Evolutionary conservation across 305 asterid genomes (phyloP), one percentile per base, ranked within the genome.

Genomic region (Fraxinus velutina): DNA sequence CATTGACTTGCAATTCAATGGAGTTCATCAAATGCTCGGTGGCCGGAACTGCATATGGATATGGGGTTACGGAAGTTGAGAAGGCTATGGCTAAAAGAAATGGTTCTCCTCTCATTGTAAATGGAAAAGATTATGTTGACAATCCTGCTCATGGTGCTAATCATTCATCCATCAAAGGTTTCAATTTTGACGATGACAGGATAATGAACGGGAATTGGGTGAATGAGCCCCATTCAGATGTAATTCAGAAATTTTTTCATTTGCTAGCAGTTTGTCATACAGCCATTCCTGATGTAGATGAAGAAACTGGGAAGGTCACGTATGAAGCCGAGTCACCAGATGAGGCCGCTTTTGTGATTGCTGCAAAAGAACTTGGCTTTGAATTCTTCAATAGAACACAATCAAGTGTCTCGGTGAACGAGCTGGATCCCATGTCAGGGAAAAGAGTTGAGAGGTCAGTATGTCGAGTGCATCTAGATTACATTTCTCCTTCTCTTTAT

Each of bases 281-380:
- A 5, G 97, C 94, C 13, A 93, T 94, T 78, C 98, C 98, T 55
- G 98, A 92, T 76, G 89, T 93, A 5, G 94, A 95, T 76, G 97
- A 90, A 15, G 87, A 79, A 74, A 89, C 91, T 0, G 93, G 95
- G 75, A 93, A 85, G 79, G 90, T 92, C n/a, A 84, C 90, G 0
- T 95, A 95, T 83, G 98, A 93, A 86, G 98, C 98, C 2, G 98
- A 95, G 82, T 95, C 98, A n/a, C 98, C 98, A 9, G 98, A 95
- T 83, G 98, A 95, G 85, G 97, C 98, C 34, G 97, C 98, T 29
- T 95, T 95, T 66, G 98, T 95, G 78, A 92, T 95, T 87, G 98
- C 98, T 1, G 97, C 98, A 6, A 87, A 93, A 85, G 98, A 95
- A 83, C 87, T 93, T 21, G 98, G 98, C n/a, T 95, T 95, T 75